phyloP scores from a whole-genome alignment of 73 alveolate species.

The Uronychia binucleata region DNA sequence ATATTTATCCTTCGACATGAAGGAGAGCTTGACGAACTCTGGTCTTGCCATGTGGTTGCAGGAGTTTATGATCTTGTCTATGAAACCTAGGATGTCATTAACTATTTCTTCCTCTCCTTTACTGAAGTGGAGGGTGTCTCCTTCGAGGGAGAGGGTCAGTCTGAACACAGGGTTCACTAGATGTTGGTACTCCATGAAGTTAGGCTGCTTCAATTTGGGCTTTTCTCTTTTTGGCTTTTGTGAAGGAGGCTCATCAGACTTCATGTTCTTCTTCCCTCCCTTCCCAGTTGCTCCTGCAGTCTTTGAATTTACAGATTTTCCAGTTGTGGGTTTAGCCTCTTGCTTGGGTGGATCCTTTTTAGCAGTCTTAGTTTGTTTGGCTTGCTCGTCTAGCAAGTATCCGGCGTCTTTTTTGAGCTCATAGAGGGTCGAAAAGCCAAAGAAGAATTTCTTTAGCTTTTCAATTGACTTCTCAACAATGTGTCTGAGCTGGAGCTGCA shows the following conservation, averaged over 20 bases:
- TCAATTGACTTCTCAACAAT: constrained; percentile 61
- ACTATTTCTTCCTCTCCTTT: constrained; percentile 27
- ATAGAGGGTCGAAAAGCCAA: constrained; percentile 31
- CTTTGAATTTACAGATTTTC: not conserved
- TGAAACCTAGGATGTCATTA: constrained; percentile 14
- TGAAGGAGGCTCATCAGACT: not conserved
- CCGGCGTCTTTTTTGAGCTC: constrained; percentile 19
- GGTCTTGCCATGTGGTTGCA: constrained; percentile 49
- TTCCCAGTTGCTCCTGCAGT: not conserved
- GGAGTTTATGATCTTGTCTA: constrained; percentile 22
- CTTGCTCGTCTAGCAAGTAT: not conserved
- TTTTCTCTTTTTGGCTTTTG: not conserved
- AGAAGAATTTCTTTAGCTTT: constrained; percentile 36
- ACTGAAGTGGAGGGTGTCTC: constrained; percentile 28
- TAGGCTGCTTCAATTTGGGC: constrained; percentile 24
- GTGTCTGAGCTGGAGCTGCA: constrained; percentile 60
- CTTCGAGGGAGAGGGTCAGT: constrained; percentile 27
- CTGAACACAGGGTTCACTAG: constrained; percentile 47
- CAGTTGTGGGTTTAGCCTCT: not conserved
- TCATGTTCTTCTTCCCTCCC: not conserved
- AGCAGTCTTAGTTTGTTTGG: not conserved
- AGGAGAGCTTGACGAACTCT: constrained; percentile 47
- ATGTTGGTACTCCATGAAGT: constrained; percentile 36
- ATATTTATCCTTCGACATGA: constrained; percentile 43
- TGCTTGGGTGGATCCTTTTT: not conserved